Percentiles rank a stretch among this genome's conserved stretches.
These are phyloP conservation scores for Globisporangium camurandrum DNA, from an alignment of 352 stramenopile genomes.

Conservation along the genomic window DNA sequence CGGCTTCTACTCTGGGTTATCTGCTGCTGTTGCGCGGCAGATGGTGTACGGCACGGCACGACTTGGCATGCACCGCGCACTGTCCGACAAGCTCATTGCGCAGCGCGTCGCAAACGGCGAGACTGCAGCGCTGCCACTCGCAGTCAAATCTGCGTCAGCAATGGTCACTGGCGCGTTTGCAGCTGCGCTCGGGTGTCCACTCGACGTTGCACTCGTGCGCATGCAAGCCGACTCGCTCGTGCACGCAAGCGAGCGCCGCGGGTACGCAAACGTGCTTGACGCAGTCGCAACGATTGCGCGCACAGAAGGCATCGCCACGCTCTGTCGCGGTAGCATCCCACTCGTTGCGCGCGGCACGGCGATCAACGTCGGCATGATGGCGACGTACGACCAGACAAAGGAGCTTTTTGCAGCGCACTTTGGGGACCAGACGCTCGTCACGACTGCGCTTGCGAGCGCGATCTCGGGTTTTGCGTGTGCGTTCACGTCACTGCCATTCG, in stretches of 20 bases:
- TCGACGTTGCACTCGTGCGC: constrained; percentile 96
- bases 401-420: constrained; percentile 73
- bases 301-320: constrained; percentile 84
- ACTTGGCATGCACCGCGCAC: constrained; percentile 80
- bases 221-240: constrained; percentile 97
- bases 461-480: constrained; percentile 97
- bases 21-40: constrained; percentile 73
- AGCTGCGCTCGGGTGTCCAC: constrained; percentile 96
- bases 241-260: constrained; percentile 85
- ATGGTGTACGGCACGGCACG: constrained; percentile 85
- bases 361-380: constrained; percentile 99
- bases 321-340: constrained; percentile 90
- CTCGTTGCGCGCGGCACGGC: constrained; percentile 96
- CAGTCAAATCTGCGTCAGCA: constrained; percentile 68
- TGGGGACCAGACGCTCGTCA: constrained; percentile 65
- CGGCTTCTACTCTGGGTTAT: constrained; percentile 81
- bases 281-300: constrained; percentile 87
- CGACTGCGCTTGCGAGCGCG: constrained; percentile 90
- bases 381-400: constrained; percentile 98
- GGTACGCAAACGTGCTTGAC: constrained; percentile 99
- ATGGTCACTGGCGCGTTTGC: constrained; percentile 83
- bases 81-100: constrained; percentile 71
- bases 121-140: constrained; percentile 57
- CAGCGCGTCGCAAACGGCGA: constrained; percentile 59
- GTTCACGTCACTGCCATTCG: constrained; percentile 97